Evolutionary conservation across 352 stramenopile genomes (phyloP).

Genomic region (Phytophthora citricola): DNA sequence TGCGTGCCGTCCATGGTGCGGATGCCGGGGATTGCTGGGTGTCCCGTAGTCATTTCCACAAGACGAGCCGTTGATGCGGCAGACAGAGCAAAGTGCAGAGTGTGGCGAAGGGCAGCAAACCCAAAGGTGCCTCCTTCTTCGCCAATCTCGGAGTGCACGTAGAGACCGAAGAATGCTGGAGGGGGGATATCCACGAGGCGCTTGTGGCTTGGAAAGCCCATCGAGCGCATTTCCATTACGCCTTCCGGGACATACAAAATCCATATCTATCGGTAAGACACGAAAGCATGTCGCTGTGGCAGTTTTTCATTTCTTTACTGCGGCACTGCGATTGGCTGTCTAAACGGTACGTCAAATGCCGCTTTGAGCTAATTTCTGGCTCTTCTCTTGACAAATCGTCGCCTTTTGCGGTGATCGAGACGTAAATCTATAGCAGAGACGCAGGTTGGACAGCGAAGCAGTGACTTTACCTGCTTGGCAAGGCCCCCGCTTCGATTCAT

Average conservation of each 20-base stretch:
- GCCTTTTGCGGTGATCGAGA: slow-evolving; percentile 14
- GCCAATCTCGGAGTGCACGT: slow-evolving; percentile 19
- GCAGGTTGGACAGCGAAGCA: background rate
- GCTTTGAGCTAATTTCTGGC: slow-evolving; percentile 16
- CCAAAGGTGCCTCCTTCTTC: slow-evolving; percentile 7
- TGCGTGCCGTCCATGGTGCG: slow-evolving; percentile 1
- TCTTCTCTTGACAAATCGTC: slow-evolving; percentile 26
- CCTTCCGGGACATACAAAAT: background rate
- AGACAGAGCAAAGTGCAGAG: slow-evolving; percentile 14
- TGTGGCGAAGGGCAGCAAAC: slow-evolving; percentile 6
- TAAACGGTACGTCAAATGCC: slow-evolving; percentile 12
- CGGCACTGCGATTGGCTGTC: background rate
- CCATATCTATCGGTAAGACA: background rate
- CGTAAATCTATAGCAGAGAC: slow-evolving; percentile 4
- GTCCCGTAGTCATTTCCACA: slow-evolving; percentile 19
- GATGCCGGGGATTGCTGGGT: slow-evolving; percentile 10
- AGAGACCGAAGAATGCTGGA: background rate
- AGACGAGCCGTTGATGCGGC: background rate
- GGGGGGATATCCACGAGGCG: background rate
- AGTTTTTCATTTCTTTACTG: slow-evolving; percentile 20
- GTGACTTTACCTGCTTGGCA: no score
- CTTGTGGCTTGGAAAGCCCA: slow-evolving; percentile 1
- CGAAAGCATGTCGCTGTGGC: slow-evolving; percentile 16
- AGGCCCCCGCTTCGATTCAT: no score
- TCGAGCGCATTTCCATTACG: slow-evolving; percentile 30